Evolutionary conservation across 139 green algal species (phyloP), one percentile per base, ranked within the genome.

Genomic region (Gonium pectorale): DNA sequence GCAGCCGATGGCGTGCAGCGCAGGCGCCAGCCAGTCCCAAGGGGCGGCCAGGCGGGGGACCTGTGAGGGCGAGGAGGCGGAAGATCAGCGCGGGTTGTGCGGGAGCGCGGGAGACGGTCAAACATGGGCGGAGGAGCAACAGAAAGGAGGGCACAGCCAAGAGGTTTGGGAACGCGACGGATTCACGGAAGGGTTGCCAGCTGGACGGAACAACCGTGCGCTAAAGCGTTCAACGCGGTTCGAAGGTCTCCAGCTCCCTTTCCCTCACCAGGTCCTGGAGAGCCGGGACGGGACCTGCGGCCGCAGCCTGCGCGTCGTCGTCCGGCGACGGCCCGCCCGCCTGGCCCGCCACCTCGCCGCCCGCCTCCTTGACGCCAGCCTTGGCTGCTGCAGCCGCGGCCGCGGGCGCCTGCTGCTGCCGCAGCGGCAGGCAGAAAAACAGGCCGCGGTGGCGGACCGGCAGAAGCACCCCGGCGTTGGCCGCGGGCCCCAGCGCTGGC

Each of bases 1-100:
- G 31, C 81, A 44, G 49, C 82, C 85, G 29, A 88, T 77, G 37
- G 54, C 24, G 19, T 67, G 24, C 51, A 92, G 77, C 5, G 89
- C 78, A 0, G 86, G 86, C 15, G 89, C 44, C 11, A 94, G 82
- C 88, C 86, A 89, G 17, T 38, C 26, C 89, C 88, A 93, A 1
- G 88, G 89, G 54, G 80, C 54, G 41, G 83, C 52, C 13, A 88
- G 83, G 7, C 59, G 56, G 40, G 75, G 75, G 8, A 27, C 75
- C 70, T 72, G 49, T 41, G 43, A 19, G 72, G 7, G 33, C 26
- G 77, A 56, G 41, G n/a, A n/a, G n/a, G n/a, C n/a, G n/a, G n/a
- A n/a, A n/a, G n/a, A n/a, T n/a, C n/a, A n/a, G n/a, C n/a, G n/a
- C n/a, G n/a, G n/a, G n/a, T n/a, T n/a, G n/a, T n/a, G n/a, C n/a